Percentiles rank a stretch among this genome's conserved stretches.
These are phyloP conservation scores for Fraxinus baroniana DNA, from an alignment of 305 asterid genomes.

Conservation along the genomic window DNA sequence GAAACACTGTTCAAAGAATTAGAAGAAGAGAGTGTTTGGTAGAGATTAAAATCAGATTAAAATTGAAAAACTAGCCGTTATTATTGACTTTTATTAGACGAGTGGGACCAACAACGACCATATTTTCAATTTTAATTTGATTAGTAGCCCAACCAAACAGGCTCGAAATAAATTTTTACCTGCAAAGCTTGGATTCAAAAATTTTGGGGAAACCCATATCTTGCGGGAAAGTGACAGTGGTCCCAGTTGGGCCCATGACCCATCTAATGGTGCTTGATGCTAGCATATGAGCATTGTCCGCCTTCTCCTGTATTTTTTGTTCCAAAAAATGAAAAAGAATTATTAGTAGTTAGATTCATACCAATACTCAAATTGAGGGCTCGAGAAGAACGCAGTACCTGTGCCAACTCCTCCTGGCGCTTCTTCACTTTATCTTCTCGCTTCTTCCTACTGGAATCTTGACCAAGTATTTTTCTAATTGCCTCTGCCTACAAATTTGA, in stretches of 20 bases:
- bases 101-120: no score
- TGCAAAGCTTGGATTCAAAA: conserved; percentile 51
- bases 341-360: not conserved
- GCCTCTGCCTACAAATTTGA: conserved; percentile 70
- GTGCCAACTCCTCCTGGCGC: conserved; percentile 86
- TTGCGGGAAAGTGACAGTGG: conserved; percentile 72
- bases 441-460: conserved; percentile 93
- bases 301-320: conserved; percentile 58
- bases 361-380: not conserved
- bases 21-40: no score
- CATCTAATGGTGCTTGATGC: conserved; percentile 68
- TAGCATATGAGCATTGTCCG: conserved; percentile 58
- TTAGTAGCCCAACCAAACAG: no score
- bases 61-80: no score
- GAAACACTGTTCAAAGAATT: not conserved
- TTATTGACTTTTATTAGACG: no score
- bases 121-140: no score
- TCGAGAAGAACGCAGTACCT: conserved; percentile 44
- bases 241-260: conserved; percentile 81
- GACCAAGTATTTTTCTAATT: conserved; percentile 86
- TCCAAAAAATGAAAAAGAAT: not conserved
- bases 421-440: conserved; percentile 79
- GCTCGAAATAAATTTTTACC: conserved; percentile 46
- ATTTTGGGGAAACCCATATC: conserved; percentile 81
- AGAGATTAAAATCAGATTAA: no score